phyloP scores from a whole-genome alignment of 1,139 yeast species.

The Sugiyamaella japonica region DNA sequence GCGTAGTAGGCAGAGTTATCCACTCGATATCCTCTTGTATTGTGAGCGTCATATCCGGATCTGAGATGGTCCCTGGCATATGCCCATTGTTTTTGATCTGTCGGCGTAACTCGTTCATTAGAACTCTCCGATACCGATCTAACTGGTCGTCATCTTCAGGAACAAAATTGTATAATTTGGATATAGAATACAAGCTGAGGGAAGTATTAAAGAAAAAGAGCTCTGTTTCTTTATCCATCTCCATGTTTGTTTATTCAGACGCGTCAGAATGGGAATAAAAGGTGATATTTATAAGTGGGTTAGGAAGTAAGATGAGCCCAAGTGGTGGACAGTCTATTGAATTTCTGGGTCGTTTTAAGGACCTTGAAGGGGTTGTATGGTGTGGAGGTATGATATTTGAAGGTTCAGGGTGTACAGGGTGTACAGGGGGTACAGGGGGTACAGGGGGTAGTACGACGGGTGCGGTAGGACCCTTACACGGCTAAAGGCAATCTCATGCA shows the following conservation, averaged over 20 bases:
- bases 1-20: neutral
- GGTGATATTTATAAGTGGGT: too few relatives aligned
- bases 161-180: conserved; percentile 22
- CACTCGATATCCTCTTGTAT: conserved; percentile 14
- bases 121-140: conserved; percentile 1
- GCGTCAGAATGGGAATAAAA: too few relatives aligned
- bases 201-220: conserved; percentile 28
- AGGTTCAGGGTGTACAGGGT: too few relatives aligned
- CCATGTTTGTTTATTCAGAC: neutral
- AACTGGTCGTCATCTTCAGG: conserved; percentile 6
- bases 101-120: neutral
- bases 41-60: conserved; percentile 1
- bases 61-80: neutral
- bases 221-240: conserved; percentile 10
- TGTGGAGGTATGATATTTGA: too few relatives aligned
- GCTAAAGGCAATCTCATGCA: too few relatives aligned
- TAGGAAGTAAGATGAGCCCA: too few relatives aligned
- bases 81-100: neutral
- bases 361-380: too few relatives aligned
- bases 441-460: too few relatives aligned
- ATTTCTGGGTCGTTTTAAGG: too few relatives aligned
- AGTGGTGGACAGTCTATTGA: too few relatives aligned
- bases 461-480: too few relatives aligned
- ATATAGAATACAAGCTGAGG: conserved; percentile 23
- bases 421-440: too few relatives aligned